Evolutionary conservation across 2,329 filamentous ascomycete genomes (phyloP), one percentile per base, ranked within the genome.

Genomic region (Pseudogymnoascus sp.): DNA sequence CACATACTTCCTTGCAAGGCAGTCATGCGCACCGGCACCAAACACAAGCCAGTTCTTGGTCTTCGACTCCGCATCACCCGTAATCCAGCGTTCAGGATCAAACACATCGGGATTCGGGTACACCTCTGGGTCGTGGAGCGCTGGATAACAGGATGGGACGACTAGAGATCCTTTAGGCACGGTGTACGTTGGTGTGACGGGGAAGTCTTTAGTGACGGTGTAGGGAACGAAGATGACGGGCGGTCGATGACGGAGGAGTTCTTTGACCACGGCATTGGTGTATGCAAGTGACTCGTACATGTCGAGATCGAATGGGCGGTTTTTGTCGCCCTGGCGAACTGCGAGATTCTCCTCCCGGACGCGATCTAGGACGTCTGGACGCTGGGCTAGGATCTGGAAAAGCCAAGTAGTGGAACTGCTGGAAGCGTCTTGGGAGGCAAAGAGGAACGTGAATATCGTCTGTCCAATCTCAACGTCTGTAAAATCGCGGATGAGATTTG

Each of bases 171-270:
- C 79, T 63, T 78, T 80, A 0, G 78, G 77, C 0, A 78, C 77
- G 0, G 78, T 82, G 62, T 82, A 82, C 6, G 69, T 65, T 0
- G 75, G 70, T 0, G 78, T 80, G 30, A 81, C 69, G 0, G 78
- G 77, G 60, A 82, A 82, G 11, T 69, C 64, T 60, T 76, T 78
- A 0, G 74, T 79, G 0, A 78, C 76, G 1, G 78, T 71, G 41
- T 82, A 82, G 0, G 80, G 80, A 0, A 82, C 79, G 60, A 82
- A 79, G 60, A 82, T 82, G 41, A 82, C 80, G 0, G 80, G 80
- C 1, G 80, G 80, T 0, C 79, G 68, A 65, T 80, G 71, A 36
- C 80, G 79, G 12, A 82, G 77, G 1, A 80, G 72, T 64, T 82
- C 80, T 63, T 81, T 82, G 62, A 82, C 71, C 0, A 82, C 79